Conservation (phyloP, 148 eudicot species). For the Simmondsia chinensis region DNA sequence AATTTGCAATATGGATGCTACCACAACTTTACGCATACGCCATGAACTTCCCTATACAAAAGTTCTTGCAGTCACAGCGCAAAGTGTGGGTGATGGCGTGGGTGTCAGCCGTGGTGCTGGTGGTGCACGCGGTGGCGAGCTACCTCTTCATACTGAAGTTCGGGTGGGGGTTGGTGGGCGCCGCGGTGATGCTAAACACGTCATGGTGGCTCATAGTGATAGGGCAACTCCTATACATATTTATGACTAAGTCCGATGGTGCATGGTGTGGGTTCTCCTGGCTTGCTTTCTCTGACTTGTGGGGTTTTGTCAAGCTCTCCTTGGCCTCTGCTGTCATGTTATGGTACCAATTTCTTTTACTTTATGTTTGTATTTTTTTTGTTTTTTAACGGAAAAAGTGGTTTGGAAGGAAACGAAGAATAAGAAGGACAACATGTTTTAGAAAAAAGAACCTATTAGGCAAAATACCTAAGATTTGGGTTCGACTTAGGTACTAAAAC, state of each 20-base stretch:
- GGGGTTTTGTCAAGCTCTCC: conserved; percentile 66
- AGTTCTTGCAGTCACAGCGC: conserved; percentile 13
- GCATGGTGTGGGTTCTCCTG: conserved; percentile 74
- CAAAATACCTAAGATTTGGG: too few species aligned
- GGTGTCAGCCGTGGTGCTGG: conserved; percentile 37
- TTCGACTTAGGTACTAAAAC: too few species aligned
- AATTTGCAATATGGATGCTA: conserved; percentile 6
- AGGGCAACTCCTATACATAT: conserved; percentile 49
- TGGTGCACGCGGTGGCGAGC: conserved; percentile 44
- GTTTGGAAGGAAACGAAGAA: too few species aligned
- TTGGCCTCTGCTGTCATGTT: conserved; percentile 78
- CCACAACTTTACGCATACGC: conserved; percentile 16
- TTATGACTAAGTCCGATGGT: conserved; percentile 58
- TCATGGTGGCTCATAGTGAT: conserved; percentile 79
- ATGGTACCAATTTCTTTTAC: conserved; percentile 28
- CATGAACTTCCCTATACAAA: conserved; percentile 6
- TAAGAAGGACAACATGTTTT: too few species aligned
- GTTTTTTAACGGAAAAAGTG: too few species aligned
- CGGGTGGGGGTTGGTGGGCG: conserved; percentile 66
- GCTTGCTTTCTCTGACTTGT: conserved; percentile 66
- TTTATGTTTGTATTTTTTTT: too few species aligned
- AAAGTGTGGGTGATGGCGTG: conserved; percentile 6
- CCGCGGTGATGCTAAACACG: conserved; percentile 49
- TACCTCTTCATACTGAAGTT: conserved; percentile 58
- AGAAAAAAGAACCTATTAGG: too few species aligned